Base-by-base conservation (phyloP, 2,329 filamentous ascomycete genomes). In the Microcera coccophila region DNA sequence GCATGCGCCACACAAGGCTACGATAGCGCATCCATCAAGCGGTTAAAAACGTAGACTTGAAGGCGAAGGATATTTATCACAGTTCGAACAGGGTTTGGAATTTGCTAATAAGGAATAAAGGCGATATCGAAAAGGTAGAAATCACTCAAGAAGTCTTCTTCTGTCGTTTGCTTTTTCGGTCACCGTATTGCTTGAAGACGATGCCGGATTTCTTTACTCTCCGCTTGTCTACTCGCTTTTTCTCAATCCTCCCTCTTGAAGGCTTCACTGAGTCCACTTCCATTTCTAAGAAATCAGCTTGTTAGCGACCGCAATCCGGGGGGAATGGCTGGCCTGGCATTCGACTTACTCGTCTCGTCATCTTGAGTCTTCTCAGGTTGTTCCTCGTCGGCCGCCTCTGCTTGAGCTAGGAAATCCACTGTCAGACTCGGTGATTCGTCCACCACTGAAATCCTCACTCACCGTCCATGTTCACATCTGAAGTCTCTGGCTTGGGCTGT, bases 401-500 rank as follows among this genome's bases (percentile, higher is more conserved):
- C 47, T 39, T 64, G 50, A 46, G 49, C 59, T 63, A 36, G 11
- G 24, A n/a, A 31, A 11, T 10, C 26, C 15, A 20, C 15, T 19
- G 29, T 58, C 39, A 55, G 48, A 8, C n/a, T n/a, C n/a, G n/a
- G n/a, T n/a, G n/a, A n/a, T n/a, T n/a, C n/a, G n/a, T n/a, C n/a
- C n/a, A n/a, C n/a, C n/a, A n/a, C n/a, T n/a, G n/a, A n/a, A n/a
- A 18, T 37, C 33, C 29, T 41, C 34, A 42, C 54, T 67, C 60
- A 53, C 61, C 62, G 39, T 72, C 68, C 63, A 79, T 75, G 42
- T 70, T 71, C 53, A 75, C 66, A 51, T 79, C 71, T 39, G 67
- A 65, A 43, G 69, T 62, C 53, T 69, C 64, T n/a, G 86, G 82
- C 64, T 86, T 89, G 47, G 87, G 83, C 61, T 90, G 82, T 44